Percentiles rank a stretch among this genome's conserved stretches.
These are phyloP conservation scores for Syzygium grande DNA, from an alignment of 345 rosid genomes.

Conservation along the genomic window DNA sequence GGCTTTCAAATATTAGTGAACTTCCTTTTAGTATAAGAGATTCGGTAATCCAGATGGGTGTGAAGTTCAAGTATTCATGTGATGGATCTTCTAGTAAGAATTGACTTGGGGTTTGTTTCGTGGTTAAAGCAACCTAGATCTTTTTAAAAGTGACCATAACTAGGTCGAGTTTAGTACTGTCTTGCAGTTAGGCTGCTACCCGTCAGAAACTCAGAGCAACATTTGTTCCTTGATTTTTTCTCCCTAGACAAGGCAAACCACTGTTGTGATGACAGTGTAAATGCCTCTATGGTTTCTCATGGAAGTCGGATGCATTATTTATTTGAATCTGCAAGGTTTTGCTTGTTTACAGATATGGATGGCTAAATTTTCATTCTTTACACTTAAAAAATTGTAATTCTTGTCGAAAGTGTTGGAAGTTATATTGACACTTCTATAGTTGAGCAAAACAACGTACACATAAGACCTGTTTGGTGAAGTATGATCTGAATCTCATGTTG, in stretches of 20 bases:
- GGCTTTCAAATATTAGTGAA: neutral
- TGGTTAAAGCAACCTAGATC: neutral
- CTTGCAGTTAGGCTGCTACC: neutral
- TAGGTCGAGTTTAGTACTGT: neutral
- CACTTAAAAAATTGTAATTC: neutral
- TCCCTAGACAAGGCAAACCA: neutral
- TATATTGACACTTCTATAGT: neutral
- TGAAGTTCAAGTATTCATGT: neutral
- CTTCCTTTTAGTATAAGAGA: neutral
- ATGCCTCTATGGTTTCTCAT: neutral
- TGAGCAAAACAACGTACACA: neutral
- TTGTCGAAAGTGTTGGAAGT: neutral
- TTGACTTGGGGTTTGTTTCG: neutral
- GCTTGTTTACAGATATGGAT: neutral
- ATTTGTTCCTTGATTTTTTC: neutral
- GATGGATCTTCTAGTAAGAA: neutral
- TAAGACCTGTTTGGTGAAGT: neutral
- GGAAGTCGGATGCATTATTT: neutral
- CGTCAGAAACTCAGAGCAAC: neutral
- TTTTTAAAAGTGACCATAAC: neutral
- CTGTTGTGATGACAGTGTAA: neutral
- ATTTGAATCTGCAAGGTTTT: neutral
- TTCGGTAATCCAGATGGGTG: neutral
- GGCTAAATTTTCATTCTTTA: neutral
- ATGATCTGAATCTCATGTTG: neutral